Evolutionary conservation across 768 basidiomycete genomes (phyloP), one percentile per base, ranked within the genome.

Genomic region (Kondoa subrosea): DNA sequence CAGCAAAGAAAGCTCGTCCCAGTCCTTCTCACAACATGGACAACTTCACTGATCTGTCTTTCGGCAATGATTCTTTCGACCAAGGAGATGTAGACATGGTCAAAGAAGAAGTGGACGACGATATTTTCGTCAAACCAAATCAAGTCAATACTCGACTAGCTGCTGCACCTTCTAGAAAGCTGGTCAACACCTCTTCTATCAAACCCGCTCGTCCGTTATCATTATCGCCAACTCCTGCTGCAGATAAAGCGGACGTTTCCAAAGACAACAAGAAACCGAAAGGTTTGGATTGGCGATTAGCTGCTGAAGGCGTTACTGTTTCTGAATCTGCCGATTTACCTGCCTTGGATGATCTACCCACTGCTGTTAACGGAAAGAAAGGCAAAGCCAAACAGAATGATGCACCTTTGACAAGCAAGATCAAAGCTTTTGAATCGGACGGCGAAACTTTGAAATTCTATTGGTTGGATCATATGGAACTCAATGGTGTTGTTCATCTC

Each of bases 381-480:
- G 34, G 59, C 26, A 61, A 71, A 31, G 63, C 65, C 68, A 33
- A 63, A 68, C 66, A 71, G 33, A 60, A 65, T 59, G 64, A 57
- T 65, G 57, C 66, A 17, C 60, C 63, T 21, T 29, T 29, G 29
- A 59, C 30, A 56, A 62, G 66, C 59, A 71, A 69, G 63, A 69
- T 80, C 62, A 74, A 77, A 56, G 86, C 85, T 0, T 81, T 92
- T 1, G 89, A 96, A 74, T 78, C 83, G 2, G 90, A 95, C 71
- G 91, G 89, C 1, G 40, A 50, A 21, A 87, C 85, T 1, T 78
- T 97, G 16, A 83, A 83, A 30, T 91, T 99, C 80, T 99, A 86
- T 80, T 99, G 95, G 95, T 80, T 96, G 26, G 95, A 99, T 75
- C 90, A 90, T 74, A 83, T 92, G 91, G 97, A 75, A 82, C 83